Percentiles rank a stretch among this genome's conserved stretches.
Conservation (phyloP, 2,329 filamentous ascomycete species). For the Hypoxylon sp. region DNA sequence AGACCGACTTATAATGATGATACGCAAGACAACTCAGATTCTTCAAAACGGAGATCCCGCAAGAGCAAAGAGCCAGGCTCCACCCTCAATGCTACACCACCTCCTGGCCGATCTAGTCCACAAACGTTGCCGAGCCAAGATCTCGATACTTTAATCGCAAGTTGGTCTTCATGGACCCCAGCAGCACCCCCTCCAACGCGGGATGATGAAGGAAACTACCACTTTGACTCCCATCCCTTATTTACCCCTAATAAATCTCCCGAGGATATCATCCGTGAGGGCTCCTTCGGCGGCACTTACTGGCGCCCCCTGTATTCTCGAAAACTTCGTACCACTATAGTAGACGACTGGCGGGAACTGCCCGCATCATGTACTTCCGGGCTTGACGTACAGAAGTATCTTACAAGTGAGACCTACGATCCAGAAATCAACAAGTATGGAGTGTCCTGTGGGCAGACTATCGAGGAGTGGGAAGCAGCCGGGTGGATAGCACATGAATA, state of each 20-base stretch:
- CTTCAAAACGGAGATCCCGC: conserved; percentile 4
- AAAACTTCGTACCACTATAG: conserved; percentile 56
- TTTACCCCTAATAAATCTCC: conserved; percentile 68
- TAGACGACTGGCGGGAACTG: conserved; percentile 62
- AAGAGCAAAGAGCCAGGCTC: conserved; percentile 2
- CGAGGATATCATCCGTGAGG: conserved; percentile 63
- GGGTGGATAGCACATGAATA: conserved; percentile 67
- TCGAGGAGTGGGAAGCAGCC: conserved; percentile 67
- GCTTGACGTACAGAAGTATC: conserved; percentile 55
- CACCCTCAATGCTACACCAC: background rate
- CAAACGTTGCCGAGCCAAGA: conserved; percentile 29
- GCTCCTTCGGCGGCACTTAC: conserved; percentile 65
- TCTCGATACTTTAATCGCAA: conserved; percentile 45
- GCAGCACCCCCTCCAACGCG: conserved; percentile 56
- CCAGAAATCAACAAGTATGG: conserved; percentile 65
- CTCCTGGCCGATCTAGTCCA: background rate
- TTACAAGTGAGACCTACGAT: conserved; percentile 59
- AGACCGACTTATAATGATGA: conserved; percentile 57
- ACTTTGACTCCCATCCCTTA: conserved; percentile 58
- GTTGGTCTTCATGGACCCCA: conserved; percentile 60
- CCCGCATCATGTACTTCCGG: conserved; percentile 58
- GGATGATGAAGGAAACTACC: conserved; percentile 57
- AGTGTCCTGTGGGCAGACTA: conserved; percentile 64
- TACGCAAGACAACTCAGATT: conserved; percentile 17
- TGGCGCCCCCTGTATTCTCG: conserved; percentile 62